Base-by-base conservation (phyloP, 768 basidiomycete genomes). In the Collybia sordida region DNA sequence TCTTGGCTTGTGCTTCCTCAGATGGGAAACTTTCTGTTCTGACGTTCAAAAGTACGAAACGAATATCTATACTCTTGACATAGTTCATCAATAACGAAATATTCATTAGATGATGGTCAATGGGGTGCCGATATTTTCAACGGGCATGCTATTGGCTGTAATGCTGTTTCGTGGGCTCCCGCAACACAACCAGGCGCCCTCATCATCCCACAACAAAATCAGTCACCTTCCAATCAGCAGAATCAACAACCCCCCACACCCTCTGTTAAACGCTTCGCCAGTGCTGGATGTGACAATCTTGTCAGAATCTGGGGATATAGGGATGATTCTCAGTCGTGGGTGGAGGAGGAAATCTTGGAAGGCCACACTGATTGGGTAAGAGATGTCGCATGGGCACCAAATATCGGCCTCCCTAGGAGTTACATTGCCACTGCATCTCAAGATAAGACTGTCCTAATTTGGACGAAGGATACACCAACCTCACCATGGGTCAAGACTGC, bases 381-480 rank as follows among this genome's bases (percentile, higher is more conserved):
- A 41, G 96, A 98, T 64, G 95, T 98, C n/a, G 92, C 96, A 0
- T 98, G 95, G 94, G 95, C 95, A 1, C 96, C 97, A 0, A 97
- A 93, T 58, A 95, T 98, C 54, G 97, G 97, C 0, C 77, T 98
- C 14, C 93, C 96, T 0, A 81, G 93, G 54, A 89, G 86, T 63
- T 98, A 98, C 69, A 92, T 99, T 54, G 97, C 97, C 5, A 95
- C 94, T 1, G 93, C 93, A 0, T 94, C 92, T 0, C 95, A 98
- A 75, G 93, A 96, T 65, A 89, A 86, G 66, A 90, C 88, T 0
- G 93, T 95, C 1, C 72, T 92, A 35, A 88, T 96, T 55, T 95
- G 93, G 93, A 93, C 90, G 24, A 92, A 93, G 64, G 88, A 94
- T 55, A 72, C 80, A 1, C 85, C 86, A 0, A 79, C 77, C 0